These are phyloP conservation scores for Syzygium grande DNA, from an alignment of 345 rosid species.

Conservation along the genomic window DNA sequence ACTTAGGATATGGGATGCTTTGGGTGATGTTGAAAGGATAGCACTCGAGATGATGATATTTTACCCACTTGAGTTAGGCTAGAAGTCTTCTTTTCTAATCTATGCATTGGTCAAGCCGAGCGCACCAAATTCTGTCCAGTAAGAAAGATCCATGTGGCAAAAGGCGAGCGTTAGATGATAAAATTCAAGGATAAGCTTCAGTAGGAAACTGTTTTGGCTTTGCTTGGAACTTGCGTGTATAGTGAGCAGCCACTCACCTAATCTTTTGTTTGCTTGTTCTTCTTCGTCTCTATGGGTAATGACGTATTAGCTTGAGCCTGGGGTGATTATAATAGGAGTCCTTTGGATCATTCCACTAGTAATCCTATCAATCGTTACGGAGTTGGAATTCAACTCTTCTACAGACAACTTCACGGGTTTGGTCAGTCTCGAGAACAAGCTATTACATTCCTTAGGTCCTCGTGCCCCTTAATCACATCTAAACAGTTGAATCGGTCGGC, in stretches of 20 bases:
- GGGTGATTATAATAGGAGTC: not conserved
- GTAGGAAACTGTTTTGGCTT: not conserved
- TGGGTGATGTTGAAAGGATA: not conserved
- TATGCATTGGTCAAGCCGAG: not conserved
- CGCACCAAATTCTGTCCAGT: not conserved
- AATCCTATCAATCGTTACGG: not conserved
- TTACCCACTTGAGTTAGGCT: not conserved
- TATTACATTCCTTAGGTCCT: not conserved
- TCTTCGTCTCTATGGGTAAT: not conserved
- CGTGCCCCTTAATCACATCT: not conserved
- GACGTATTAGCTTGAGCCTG: not conserved
- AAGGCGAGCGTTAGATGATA: not conserved
- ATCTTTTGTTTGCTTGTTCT: not conserved
- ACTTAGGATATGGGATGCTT: not conserved
- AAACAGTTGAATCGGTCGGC: fast-evolving
- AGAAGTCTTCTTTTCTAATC: not conserved
- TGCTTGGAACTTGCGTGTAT: not conserved
- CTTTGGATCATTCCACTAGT: not conserved
- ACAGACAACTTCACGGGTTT: fast-evolving
- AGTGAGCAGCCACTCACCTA: not conserved
- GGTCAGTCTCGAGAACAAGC: not conserved
- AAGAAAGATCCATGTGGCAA: not conserved
- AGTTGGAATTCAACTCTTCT: not conserved
- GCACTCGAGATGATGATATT: not conserved
- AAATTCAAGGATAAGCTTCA: not conserved